Evolutionary conservation across 495 filamentous ascomycete genomes (phyloP).

Genomic region (Lasiosphaeriaceae sp.): DNA sequence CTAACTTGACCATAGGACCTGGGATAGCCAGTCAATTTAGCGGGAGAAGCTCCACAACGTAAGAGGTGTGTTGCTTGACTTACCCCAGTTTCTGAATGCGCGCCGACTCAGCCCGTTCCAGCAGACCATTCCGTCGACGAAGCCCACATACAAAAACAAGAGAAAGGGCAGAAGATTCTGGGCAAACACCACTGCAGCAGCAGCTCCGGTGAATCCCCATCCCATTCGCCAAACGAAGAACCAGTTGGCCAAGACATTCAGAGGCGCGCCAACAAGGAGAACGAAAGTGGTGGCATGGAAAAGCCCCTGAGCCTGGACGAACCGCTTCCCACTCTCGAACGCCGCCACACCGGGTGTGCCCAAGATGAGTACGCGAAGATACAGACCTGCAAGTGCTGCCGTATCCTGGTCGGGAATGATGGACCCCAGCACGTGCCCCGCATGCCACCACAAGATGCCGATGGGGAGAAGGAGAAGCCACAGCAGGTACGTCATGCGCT

Average conservation of each 20-base stretch:
- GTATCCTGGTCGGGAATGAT: slow-evolving; percentile 61
- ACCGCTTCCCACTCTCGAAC: slow-evolving; percentile 69
- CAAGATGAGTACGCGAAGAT: slow-evolving; percentile 59
- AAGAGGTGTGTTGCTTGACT: slow-evolving; percentile 6
- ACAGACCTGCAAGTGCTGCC: slow-evolving; percentile 60
- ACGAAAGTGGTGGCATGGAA: slow-evolving; percentile 66
- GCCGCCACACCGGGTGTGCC: slow-evolving; percentile 66
- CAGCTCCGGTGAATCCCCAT: slow-evolving; percentile 80
- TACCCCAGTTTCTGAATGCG: slow-evolving; percentile 74
- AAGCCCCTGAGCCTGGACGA: slow-evolving; percentile 67
- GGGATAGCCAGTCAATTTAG: not conserved
- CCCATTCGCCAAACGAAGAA: slow-evolving; percentile 66
- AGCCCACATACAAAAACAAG: slow-evolving; percentile 70
- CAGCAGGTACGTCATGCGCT: slow-evolving; percentile 66
- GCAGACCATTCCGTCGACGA: slow-evolving; percentile 72
- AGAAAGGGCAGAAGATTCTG: slow-evolving; percentile 76
- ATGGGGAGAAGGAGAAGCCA: slow-evolving; percentile 61
- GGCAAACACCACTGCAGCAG: slow-evolving; percentile 76
- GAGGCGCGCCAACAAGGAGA: slow-evolving; percentile 59
- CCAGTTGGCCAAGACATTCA: slow-evolving; percentile 66
- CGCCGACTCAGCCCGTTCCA: slow-evolving; percentile 76
- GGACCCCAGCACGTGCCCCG: slow-evolving; percentile 48
- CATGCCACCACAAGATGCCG: slow-evolving; percentile 54
- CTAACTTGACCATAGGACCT: slow-evolving; percentile 71
- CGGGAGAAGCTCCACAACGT: not conserved